Evolutionary conservation across 768 basidiomycete species (phyloP).

Genomic region (Dacryopinax spathularia): DNA sequence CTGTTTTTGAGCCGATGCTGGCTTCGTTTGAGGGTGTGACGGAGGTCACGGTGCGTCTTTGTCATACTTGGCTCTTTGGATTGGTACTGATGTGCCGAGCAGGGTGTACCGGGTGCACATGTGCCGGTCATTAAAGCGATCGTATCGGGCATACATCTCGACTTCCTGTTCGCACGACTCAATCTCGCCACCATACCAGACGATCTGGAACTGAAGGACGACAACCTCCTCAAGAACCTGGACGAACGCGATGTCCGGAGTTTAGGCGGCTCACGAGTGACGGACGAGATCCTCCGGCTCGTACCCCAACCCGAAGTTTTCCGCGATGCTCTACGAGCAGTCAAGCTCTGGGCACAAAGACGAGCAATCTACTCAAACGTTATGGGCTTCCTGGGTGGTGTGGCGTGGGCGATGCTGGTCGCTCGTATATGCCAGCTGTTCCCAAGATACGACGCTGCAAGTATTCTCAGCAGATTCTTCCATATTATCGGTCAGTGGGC

Average conservation of each 20-base stretch:
- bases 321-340: constrained; percentile 85
- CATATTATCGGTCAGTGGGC: constrained; percentile 98
- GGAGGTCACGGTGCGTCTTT: constrained; percentile 68
- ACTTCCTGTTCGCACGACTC: constrained; percentile 85
- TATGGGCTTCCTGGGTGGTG: constrained; percentile 92
- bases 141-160: constrained; percentile 82
- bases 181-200: constrained; percentile 81
- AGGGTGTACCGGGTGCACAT: constrained; percentile 95
- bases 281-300: constrained; percentile 85
- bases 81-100: background rate
- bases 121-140: constrained; percentile 90
- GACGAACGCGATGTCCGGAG: constrained; percentile 92
- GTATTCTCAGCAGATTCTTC: constrained; percentile 94
- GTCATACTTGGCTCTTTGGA: constrained; percentile 5
- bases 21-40: constrained; percentile 65
- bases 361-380: constrained; percentile 97
- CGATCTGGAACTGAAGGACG: constrained; percentile 76
- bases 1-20: constrained; percentile 78
- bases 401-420: constrained; percentile 98
- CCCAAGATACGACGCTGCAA: constrained; percentile 84
- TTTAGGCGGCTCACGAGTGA: constrained; percentile 88
- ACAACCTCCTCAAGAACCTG: constrained; percentile 78
- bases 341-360: constrained; percentile 97
- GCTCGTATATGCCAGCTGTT: constrained; percentile 98
- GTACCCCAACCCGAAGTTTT: constrained; percentile 92